Evolutionary conservation across 1,284 basidiomycete genomes (phyloP), one percentile per base, ranked within the genome.

Genomic region (Moesziomyces antarcticus): DNA sequence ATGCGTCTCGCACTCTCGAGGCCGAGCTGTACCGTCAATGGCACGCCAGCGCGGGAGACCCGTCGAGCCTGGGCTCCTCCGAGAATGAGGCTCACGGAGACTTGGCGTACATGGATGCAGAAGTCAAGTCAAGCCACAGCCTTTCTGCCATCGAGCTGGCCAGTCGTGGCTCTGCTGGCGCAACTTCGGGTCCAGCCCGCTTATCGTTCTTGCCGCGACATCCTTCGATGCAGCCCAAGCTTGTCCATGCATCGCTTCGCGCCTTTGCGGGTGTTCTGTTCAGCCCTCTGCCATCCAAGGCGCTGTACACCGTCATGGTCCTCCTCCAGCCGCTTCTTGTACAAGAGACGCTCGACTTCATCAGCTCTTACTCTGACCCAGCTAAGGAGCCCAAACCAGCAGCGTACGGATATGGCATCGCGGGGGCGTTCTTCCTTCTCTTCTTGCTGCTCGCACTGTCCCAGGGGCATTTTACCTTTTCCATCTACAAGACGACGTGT

Each of bases 321-420:
- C 56, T 77, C 1, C 53, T 64, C 14, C 64, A 74, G 42, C 78
- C 78, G 4, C 60, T 65, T 25, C 50, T 79, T n/a, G 63, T 79
- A 41, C 55, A 58, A 30, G 49, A 68, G 27, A 74, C 76, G 5
- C 59, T 79, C 18, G 40, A 52, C 52, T 79, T 78, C 27, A 61
- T 73, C 27, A 51, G 63, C 16, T 65, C 55, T 1, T 72, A 63
- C 30, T 49, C 45, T 1, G 56, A 58, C 37, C 8, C 33, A 14
- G 20, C 37, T 1, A 16, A 27, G 16, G 18, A 50, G 21, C 60
- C 57, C 2, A 53, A 74, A 35, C 71, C 78, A 9, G 58, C 67
- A 1, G 50, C 50, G 8, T 49, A 65, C 44, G 78, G 78, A 8
- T 79, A 62, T 49, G 70, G 68, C 7, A 47, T 79, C 13, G 70